Conservation (phyloP, 2,329 filamentous ascomycete species). For the Thielaviopsis musarum region DNA sequence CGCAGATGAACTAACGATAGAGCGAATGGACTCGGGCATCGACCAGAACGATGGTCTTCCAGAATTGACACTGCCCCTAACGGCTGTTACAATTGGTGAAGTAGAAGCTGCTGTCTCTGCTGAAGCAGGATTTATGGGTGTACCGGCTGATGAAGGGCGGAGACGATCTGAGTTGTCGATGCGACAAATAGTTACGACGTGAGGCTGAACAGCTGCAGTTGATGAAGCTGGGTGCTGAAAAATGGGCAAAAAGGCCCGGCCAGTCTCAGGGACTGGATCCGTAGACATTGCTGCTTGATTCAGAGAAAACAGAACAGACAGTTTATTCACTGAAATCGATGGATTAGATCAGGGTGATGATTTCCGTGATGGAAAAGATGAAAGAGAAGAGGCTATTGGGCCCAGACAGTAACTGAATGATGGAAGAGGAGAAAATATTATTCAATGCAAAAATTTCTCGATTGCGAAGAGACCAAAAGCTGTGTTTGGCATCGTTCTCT, state of each 20-base stretch:
- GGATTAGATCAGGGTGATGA: neutral
- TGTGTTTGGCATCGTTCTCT: neutral
- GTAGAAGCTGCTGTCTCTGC: neutral
- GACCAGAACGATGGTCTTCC: slow-evolving; percentile 9
- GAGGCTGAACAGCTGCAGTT: neutral
- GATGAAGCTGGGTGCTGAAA: too few relatives aligned
- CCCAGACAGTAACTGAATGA: neutral
- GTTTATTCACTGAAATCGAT: neutral
- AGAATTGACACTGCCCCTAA: slow-evolving; percentile 10
- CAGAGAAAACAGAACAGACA: neutral
- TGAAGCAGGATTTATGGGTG: neutral
- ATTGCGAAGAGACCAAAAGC: neutral
- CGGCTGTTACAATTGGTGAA: slow-evolving; percentile 1
- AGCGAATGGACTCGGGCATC: slow-evolving; percentile 4
- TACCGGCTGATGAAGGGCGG: neutral
- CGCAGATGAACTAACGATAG: slow-evolving; percentile 6
- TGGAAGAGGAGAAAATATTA: neutral
- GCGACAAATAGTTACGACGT: neutral
- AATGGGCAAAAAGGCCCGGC: neutral
- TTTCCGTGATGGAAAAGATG: neutral
- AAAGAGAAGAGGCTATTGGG: neutral
- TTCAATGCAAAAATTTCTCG: neutral
- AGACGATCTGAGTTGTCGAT: neutral
- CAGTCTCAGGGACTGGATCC: neutral
- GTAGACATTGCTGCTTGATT: neutral